Evolutionary conservation across 164 flowering plant species (phyloP), one percentile per base, ranked within the genome.

Genomic region (Macadamia tetraphylla): DNA sequence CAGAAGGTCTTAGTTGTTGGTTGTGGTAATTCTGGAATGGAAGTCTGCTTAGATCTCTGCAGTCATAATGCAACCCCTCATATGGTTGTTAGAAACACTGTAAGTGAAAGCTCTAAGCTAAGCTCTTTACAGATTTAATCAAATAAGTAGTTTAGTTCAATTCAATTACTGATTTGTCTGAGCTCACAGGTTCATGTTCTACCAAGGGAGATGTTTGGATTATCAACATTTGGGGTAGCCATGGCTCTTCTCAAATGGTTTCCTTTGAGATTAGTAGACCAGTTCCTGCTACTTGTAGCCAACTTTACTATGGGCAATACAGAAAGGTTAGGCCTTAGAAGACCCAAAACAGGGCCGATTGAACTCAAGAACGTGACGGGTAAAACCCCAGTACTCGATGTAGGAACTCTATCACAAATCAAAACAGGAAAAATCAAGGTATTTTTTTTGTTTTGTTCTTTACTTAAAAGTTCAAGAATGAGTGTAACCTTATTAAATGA

Each of bases 1-100:
- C 87, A 83, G 72, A 87, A 76, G 75, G 98, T 95, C 64, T 69
- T 95, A 69, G 94, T 92, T 3, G 81, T 95, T 42, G 99, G 99
- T 0, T 89, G 98, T 76, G 99, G 99, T 0, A 95, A 95, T 85
- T 95, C 99, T 9, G 98, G 99, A 29, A 95, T 95, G 99, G 98
- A 95, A 78, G 96, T 92, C 6, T 86, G 98, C 71, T 80, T 95
- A 65, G 99, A 95, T 73, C 94, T 95, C 17, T 89, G 89, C 62
- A 78, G 84, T 51, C 71, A 92, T 79, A 88, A 84, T 81, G 98
- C 99, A 0, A 74, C n/a, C n/a, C 97, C 98, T 55, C 80, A 84
- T 57, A 82, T 95, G 90, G 97, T 95, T 9, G 96, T 82, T 67
- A 84, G 99, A 77, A 92, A 84, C 84, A 76, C 90, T 51, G 97